phyloP scores from a whole-genome alignment of 345 rosid genomes.

The Eucalyptus curtisii region DNA sequence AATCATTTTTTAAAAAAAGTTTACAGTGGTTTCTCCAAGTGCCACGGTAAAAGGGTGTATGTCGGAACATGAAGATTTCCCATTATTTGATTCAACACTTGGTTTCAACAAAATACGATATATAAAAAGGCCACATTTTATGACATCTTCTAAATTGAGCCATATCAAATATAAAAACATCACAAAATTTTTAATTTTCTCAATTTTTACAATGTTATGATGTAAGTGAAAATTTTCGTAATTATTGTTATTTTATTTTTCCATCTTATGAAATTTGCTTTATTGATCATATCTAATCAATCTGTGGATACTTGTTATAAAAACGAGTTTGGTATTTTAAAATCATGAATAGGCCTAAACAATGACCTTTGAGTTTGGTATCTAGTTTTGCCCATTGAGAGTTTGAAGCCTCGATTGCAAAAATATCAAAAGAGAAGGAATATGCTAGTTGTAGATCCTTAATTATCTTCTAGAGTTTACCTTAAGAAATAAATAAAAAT shows the following conservation, averaged over 20 bases:
- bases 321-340: not conserved
- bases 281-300: not conserved
- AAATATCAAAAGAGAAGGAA: not conserved
- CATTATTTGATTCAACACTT: not conserved
- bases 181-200: not conserved
- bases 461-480: not conserved
- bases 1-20: not conserved
- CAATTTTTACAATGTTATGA: not conserved
- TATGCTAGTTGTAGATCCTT: not conserved
- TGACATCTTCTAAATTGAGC: not conserved
- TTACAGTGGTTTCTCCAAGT: not conserved
- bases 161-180: not conserved
- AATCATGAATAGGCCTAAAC: not conserved
- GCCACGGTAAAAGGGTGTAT: fast-evolving
- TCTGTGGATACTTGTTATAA: fast-evolving
- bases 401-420: not conserved
- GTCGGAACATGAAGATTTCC: not conserved
- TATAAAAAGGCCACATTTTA: not conserved
- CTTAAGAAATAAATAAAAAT: not conserved
- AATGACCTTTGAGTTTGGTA: not conserved
- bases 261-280: not conserved
- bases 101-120: not conserved
- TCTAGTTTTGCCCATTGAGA: not conserved
- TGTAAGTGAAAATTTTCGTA: not conserved
- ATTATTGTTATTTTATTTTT: not conserved